Evolutionary conservation across 2,329 filamentous ascomycete species (phyloP).

Genomic region (Niveomyces coronatus): DNA sequence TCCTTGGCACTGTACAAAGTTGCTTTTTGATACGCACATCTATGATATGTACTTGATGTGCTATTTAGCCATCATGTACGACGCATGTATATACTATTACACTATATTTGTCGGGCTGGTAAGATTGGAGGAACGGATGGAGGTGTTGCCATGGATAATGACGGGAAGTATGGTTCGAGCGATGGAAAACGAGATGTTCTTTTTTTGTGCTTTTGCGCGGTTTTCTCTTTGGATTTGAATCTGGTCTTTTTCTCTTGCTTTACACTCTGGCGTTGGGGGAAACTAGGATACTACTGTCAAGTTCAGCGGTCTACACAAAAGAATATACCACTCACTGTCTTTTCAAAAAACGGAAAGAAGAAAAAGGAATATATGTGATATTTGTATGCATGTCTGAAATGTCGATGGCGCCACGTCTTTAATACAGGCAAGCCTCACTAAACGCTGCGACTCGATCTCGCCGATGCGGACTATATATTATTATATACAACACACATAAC

Average conservation of each 20-base stretch:
- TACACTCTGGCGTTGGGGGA: not conserved
- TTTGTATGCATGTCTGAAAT: too few species aligned
- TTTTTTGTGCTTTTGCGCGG: constrained; percentile 7
- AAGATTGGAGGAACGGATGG: too few species aligned
- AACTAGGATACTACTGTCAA: too few species aligned
- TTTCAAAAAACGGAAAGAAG: too few species aligned
- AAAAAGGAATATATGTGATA: too few species aligned
- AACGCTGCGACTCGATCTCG: too few species aligned
- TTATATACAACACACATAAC: too few species aligned
- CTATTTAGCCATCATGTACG: constrained; percentile 18
- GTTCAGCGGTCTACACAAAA: constrained; percentile 8
- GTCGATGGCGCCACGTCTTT: too few species aligned
- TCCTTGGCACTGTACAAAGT: constrained; percentile 7
- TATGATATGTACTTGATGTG: not conserved
- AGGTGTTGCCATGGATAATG: constrained; percentile 10
- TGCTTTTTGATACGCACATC: constrained; percentile 6
- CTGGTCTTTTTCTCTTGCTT: constrained; percentile 1
- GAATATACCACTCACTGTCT: constrained; percentile 7
- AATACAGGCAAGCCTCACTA: too few species aligned
- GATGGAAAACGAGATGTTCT: constrained; percentile 4
- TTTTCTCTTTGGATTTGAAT: too few species aligned
- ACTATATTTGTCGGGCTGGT: too few species aligned
- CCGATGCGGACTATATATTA: too few species aligned
- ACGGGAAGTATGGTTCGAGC: constrained; percentile 4
- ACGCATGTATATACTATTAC: constrained; percentile 23